These are phyloP conservation scores for Pythium phragmiticola DNA, from an alignment of 352 stramenopile genomes.

Conservation along the genomic window DNA sequence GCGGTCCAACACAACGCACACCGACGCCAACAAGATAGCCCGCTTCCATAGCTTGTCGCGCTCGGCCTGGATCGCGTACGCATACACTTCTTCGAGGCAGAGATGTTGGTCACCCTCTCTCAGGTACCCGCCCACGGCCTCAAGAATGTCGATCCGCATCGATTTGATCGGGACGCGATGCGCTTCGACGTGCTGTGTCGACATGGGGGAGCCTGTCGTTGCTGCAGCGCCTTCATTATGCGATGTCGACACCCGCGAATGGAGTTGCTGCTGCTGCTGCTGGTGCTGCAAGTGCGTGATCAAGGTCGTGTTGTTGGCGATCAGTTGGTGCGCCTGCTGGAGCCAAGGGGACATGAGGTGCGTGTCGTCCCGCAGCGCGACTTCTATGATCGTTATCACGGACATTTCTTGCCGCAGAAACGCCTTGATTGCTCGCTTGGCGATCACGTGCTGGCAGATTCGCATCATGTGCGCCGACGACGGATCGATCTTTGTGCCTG, in stretches of 20 bases:
- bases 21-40: slow-evolving; percentile 66
- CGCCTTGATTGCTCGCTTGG: slow-evolving; percentile 63
- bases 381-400: slow-evolving; percentile 57
- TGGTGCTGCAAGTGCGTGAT: neutral
- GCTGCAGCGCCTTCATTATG: neutral
- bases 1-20: slow-evolving; percentile 64
- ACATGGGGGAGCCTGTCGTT: too few species aligned
- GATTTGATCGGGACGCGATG: slow-evolving; percentile 41
- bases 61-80: slow-evolving; percentile 49
- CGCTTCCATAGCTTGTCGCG: slow-evolving; percentile 63
- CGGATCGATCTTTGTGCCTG: slow-evolving; percentile 41
- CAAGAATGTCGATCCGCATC: slow-evolving; percentile 42
- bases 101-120: slow-evolving; percentile 53
- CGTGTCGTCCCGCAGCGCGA: slow-evolving; percentile 43
- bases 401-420: slow-evolving; percentile 63
- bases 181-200: neutral
- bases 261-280: slow-evolving; percentile 1
- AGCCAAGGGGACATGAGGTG: slow-evolving; percentile 34
- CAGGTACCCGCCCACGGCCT: slow-evolving; percentile 50
- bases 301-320: slow-evolving; percentile 3
- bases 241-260: neutral
- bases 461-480: slow-evolving; percentile 60
- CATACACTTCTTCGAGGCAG: slow-evolving; percentile 66
- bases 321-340: neutral
- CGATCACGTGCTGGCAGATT: slow-evolving; percentile 73